Percentiles rank a stretch among this genome's conserved stretches.
Conservation (phyloP, 306 rosid genomes). For the Styphnolobium japonicum region DNA sequence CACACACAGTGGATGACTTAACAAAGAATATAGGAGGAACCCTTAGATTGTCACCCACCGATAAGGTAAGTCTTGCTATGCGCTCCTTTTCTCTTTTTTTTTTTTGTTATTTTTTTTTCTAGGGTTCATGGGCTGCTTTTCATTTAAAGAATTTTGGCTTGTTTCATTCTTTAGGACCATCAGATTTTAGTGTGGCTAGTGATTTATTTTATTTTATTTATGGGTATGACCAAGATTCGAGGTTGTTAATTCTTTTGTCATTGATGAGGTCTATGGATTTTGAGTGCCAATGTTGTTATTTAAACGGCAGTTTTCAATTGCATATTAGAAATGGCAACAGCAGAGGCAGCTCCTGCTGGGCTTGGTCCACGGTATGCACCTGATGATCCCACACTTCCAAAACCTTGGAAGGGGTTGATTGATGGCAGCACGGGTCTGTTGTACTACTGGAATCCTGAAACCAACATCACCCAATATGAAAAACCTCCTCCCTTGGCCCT, state of each 20-base stretch:
- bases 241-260: neutral
- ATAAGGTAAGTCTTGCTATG: neutral
- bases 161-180: neutral
- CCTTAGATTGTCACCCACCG: neutral
- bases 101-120: neutral
- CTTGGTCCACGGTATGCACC: slow-evolving; percentile 94
- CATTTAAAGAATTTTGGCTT: neutral
- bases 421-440: slow-evolving; percentile 81
- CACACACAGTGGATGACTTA: too few relatives aligned
- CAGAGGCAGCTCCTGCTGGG: slow-evolving; percentile 59
- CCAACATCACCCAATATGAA: slow-evolving; percentile 88
- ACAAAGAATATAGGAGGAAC: too few relatives aligned
- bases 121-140: neutral
- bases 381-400: slow-evolving; percentile 86
- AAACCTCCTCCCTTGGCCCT: slow-evolving; percentile 55
- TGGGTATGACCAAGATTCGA: neutral
- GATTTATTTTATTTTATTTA: neutral
- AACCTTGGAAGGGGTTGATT: slow-evolving; percentile 93
- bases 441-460: slow-evolving; percentile 97
- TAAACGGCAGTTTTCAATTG: slow-evolving; percentile 9
- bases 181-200: neutral
- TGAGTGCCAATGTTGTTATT: neutral
- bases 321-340: slow-evolving; percentile 53
- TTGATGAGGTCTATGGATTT: neutral
- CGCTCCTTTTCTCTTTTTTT: neutral